These are phyloP conservation scores for Pyrrhoderma noxium DNA, from an alignment of 1,284 basidiomycete genomes.

Conservation along the genomic window DNA sequence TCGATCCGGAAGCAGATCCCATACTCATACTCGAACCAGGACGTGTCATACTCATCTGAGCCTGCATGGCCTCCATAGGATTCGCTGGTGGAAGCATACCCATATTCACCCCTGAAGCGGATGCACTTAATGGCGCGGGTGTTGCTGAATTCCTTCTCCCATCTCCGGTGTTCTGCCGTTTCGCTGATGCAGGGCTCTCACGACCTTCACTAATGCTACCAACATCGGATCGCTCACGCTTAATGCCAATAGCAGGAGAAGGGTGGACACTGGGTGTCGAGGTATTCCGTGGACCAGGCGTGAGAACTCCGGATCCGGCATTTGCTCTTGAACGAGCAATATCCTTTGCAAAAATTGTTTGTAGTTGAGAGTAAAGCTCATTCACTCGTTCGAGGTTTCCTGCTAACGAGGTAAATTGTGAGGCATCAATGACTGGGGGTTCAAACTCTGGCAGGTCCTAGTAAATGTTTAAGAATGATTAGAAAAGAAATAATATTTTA, in stretches of 20 bases:
- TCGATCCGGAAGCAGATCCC: background rate
- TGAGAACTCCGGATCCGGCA: slow-evolving; percentile 1
- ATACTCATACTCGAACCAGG: slow-evolving; percentile 9
- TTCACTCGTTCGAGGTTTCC: slow-evolving; percentile 43
- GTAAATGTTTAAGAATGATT: background rate
- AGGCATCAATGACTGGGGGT: slow-evolving; percentile 19
- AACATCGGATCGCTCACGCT: slow-evolving; percentile 57
- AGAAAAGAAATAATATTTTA: too few species aligned
- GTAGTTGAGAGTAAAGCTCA: slow-evolving; percentile 54
- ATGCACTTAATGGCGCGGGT: slow-evolving; percentile 22
- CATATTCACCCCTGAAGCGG: slow-evolving; percentile 17
- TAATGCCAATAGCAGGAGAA: slow-evolving; percentile 31
- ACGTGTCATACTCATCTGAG: slow-evolving; percentile 3
- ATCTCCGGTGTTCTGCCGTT: slow-evolving; percentile 68
- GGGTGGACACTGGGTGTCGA: slow-evolving; percentile 20
- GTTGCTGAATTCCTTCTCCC: slow-evolving; percentile 5
- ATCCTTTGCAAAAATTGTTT: slow-evolving; percentile 55
- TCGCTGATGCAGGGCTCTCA: slow-evolving; percentile 33
- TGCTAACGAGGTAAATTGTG: slow-evolving; percentile 36
- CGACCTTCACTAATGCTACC: slow-evolving; percentile 21
- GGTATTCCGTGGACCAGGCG: slow-evolving; percentile 4
- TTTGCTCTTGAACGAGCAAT: slow-evolving; percentile 32
- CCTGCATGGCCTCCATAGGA: slow-evolving; percentile 28
- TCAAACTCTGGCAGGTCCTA: slow-evolving; percentile 12
- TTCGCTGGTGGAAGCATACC: slow-evolving; percentile 26